Base-by-base conservation (phyloP, 495 filamentous ascomycete genomes). In the Xylaria grammica region DNA sequence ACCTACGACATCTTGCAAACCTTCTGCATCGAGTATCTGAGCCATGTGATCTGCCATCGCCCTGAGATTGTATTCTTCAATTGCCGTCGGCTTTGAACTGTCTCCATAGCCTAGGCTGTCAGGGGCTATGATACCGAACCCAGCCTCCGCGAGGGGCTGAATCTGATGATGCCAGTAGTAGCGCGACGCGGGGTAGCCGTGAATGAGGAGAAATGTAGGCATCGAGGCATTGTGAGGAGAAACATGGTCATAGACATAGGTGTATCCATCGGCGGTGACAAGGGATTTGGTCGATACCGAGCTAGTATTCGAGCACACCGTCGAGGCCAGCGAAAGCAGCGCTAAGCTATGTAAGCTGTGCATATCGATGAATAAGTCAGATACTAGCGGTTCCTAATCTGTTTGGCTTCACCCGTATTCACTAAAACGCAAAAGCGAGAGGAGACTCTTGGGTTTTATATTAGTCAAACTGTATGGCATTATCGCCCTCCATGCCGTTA, bases 91-190 rank as follows among this genome's bases (percentile, higher is more conserved):
- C 65, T 79, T 81, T 55, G 72, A 71, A 8, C 76, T 77, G 9
- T 69, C 79, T 8, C 80, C 79, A 54, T 78, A 83, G 13, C 80
- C 80, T 3, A 83, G 74, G 17, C 77, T 65, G 67, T 83, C 80
- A 8, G 80, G 80, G 4, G 68, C 78, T 11, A 83, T 48, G 55
- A 82, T 57, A 5, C 79, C 78, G 58, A 77, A 81, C 24, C 80
- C 80, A 7, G 66, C 38, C 5, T 26, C 36, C 4, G 20, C 10
- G 49, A 81, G 75, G 57, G 67, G 65, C 24, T 45, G 17, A 26
- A 81, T 72, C 44, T 78, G 77, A 51, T 77, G 69, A n/a, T 72
- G 67, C 80, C 80, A 83, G 64, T 80, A 75, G 60, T 75, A 72
- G 9, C 65, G 59, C 20, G 73, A 66, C 36, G 65, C 69, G 27